Conservation (phyloP, 2,329 filamentous ascomycete genomes). For the Xenoacremonium recifei region DNA sequence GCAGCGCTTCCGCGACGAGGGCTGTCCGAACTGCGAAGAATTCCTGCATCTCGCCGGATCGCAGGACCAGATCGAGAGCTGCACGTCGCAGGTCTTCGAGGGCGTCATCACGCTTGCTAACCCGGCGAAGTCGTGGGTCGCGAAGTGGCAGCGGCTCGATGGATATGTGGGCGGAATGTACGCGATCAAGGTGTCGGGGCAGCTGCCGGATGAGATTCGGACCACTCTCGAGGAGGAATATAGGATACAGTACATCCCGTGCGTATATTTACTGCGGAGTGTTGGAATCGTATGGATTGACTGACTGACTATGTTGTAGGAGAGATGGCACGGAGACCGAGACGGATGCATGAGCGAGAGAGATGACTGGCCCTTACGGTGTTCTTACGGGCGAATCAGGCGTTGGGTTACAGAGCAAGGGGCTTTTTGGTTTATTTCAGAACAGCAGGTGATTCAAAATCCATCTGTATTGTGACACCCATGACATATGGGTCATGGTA, state of each 20-base stretch:
- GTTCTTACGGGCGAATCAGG: conserved; percentile 29
- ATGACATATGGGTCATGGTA: no score
- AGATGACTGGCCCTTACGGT: conserved; percentile 10
- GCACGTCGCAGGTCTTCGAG: conserved; percentile 95
- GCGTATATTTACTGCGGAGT: conserved; percentile 8
- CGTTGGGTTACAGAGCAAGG: conserved; percentile 23
- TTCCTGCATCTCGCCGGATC: conserved; percentile 81
- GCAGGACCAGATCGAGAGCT: conserved; percentile 80
- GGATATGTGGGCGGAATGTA: conserved; percentile 87
- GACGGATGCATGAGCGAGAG: conserved; percentile 37
- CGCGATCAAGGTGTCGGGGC: conserved; percentile 89
- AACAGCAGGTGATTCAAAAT: conserved; percentile 7
- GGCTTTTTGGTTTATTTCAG: no score
- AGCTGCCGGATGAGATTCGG: conserved; percentile 65
- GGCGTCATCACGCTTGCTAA: conserved; percentile 84
- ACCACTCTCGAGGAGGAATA: conserved; percentile 61
- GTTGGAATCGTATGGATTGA: background rate
- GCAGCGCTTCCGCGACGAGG: conserved; percentile 80
- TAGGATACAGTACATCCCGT: conserved; percentile 66
- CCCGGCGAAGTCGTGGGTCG: conserved; percentile 86
- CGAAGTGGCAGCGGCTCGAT: conserved; percentile 92
- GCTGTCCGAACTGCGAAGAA: conserved; percentile 95
- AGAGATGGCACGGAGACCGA: conserved; percentile 57
- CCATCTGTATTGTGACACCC: conserved; percentile 29
- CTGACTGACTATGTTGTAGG: conserved; percentile 36